phyloP scores from a whole-genome alignment of 225 moss, liverwort and hornwort genomes.

The Physcomitrium patens region DNA sequence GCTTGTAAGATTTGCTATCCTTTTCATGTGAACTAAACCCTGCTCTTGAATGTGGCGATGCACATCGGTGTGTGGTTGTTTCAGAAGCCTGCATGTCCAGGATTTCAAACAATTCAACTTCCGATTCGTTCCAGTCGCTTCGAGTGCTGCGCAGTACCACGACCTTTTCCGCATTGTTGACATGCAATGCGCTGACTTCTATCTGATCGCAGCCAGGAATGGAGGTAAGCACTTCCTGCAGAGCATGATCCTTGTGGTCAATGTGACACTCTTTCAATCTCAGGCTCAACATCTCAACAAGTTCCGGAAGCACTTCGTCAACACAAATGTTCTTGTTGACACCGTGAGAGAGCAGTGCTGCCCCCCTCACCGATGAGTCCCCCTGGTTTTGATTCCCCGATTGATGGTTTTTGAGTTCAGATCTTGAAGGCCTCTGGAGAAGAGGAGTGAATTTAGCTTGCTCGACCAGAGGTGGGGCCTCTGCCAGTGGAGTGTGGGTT shows the following conservation, averaged over 20 bases:
- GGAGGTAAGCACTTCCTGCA: not conserved
- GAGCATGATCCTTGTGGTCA: conserved; percentile 14
- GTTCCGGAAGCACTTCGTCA: conserved; percentile 28
- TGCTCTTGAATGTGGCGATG: conserved; percentile 7
- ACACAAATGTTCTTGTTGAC: conserved; percentile 6
- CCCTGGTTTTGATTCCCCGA: conserved; percentile 19
- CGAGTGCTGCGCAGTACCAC: conserved; percentile 1
- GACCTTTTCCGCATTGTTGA: not conserved
- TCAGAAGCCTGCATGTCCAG: not conserved
- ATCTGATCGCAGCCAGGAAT: not conserved
- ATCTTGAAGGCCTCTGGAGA: conserved; percentile 23
- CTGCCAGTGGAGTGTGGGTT: conserved; percentile 8
- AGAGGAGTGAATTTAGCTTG: not conserved
- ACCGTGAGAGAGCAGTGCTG: conserved; percentile 22
- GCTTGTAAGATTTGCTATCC: not conserved
- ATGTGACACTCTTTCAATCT: conserved; percentile 31
- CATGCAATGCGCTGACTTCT: conserved; percentile 1
- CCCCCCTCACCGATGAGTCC: conserved; percentile 22
- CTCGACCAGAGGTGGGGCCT: conserved; percentile 20
- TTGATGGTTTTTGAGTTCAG: conserved; percentile 29
- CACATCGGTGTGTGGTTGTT: conserved; percentile 6
- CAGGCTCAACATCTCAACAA: conserved; percentile 26
- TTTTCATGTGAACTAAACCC: not conserved
- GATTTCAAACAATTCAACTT: conserved; percentile 5
- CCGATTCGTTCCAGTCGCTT: conserved; percentile 18